Evolutionary conservation across 805 yeast species (phyloP), one percentile per base, ranked within the genome.

Genomic region (Metschnikowia aberdeeniae): DNA sequence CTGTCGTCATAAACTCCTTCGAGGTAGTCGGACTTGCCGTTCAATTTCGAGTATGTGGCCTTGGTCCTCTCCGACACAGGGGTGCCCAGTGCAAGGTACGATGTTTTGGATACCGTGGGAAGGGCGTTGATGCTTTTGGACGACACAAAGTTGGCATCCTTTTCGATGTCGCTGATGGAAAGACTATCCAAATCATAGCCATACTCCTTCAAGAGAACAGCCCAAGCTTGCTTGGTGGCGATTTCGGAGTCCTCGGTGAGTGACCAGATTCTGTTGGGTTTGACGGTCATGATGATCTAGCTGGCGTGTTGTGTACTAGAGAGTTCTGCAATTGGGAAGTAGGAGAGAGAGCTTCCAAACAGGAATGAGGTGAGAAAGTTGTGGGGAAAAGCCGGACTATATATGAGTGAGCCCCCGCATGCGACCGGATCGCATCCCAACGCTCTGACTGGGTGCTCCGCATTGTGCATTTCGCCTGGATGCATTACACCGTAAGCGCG

Each of bases 201-300:
- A 31, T 46, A 51, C 6, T 47, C 77, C 52, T 77, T 79, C 52
- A 86, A 67, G 38, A 81, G 56, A 55, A 80, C 74, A 40, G 84
- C 81, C 89, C 90, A 86, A 4, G 77, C 73, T 56, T 84, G 87
- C 62, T 86, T 86, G 58, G 85, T 64, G 14, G 74, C 72, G 41
- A 74, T 56, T 57, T 85, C 90, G 60, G 85, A 81, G 20, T 82
- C 84, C 1, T 65, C 62, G 12, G 44, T 67, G 69, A 35, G 47
- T 27, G 55, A 48, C 58, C 56, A 52, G 36, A 52, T 44, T 47
- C 58, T 44, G 51, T 52, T 51, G 11, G 51, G 47, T 27, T 46
- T 52, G 29, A 44, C 34, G 26, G 48, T 24, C 51, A 47, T 47
- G 11, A 11, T 6, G 29, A 14, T 22, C 26, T 22, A 3, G 26